Conservation (phyloP, 2,329 filamentous ascomycete genomes). For the Monosporascus sp. region DNA sequence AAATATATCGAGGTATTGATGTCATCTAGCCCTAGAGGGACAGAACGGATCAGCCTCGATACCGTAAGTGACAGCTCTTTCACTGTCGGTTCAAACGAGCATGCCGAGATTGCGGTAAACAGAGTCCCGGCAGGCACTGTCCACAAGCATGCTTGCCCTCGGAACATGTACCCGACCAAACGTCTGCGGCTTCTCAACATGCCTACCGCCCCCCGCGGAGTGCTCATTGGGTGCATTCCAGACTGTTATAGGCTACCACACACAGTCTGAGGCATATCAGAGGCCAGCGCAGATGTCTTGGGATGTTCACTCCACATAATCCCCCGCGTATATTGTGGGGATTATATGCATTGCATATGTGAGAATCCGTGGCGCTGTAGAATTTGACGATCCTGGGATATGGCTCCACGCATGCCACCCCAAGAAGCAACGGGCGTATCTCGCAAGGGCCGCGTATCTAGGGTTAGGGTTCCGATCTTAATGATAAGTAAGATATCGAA, state of each 20-base stretch:
- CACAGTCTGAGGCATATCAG: not conserved
- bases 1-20: not conserved
- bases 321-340: not conserved
- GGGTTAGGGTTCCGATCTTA: not conserved
- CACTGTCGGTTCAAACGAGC: not conserved
- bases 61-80: not conserved
- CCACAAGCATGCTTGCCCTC: not conserved
- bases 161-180: not conserved
- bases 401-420: conserved; percentile 12
- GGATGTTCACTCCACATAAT: not conserved
- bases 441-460: not conserved
- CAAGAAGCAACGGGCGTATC: conserved; percentile 12
- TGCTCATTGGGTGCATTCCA: not conserved
- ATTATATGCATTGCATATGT: not conserved
- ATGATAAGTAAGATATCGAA: not conserved
- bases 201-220: not conserved
- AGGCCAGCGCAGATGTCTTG: not conserved
- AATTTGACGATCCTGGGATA: conserved; percentile 9
- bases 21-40: not conserved
- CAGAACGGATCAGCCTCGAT: not conserved
- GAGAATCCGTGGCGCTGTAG: conserved; percentile 4
- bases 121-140: not conserved
- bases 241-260: not conserved
- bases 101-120: not conserved
- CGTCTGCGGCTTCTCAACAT: not conserved